Conservation (phyloP, 1,284 basidiomycete species). For the Heterobasidion annosum region DNA sequence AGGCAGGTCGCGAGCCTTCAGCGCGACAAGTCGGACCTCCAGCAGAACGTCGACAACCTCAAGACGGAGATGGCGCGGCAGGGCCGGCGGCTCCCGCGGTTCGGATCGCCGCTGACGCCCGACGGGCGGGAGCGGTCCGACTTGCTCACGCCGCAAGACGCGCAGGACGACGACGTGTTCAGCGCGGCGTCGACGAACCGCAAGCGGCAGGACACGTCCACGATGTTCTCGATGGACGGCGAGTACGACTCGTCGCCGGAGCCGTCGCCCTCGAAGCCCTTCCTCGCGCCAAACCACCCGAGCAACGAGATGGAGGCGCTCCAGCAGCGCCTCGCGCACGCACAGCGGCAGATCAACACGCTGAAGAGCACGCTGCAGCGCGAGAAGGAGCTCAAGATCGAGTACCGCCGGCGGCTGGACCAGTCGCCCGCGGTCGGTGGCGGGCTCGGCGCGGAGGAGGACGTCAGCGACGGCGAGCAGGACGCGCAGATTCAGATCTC, state of each 20-base stretch:
- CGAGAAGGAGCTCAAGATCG: conserved; percentile 73
- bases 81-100: conserved; percentile 48
- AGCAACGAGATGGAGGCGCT: conserved; percentile 73
- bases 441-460: conserved; percentile 26
- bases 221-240: conserved; percentile 47
- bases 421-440: conserved; percentile 23
- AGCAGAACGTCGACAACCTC: conserved; percentile 69
- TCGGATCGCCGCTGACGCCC: conserved; percentile 60
- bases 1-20: conserved; percentile 82
- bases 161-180: conserved; percentile 65
- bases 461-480: conserved; percentile 31
- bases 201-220: conserved; percentile 45
- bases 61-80: conserved; percentile 62
- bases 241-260: conserved; percentile 49
- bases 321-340: conserved; percentile 72
- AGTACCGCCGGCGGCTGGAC: conserved; percentile 39
- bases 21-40: conserved; percentile 88
- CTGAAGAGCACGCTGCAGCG: conserved; percentile 69
- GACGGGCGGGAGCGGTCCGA: conserved; percentile 38
- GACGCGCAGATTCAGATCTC: conserved; percentile 23
- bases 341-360: conserved; percentile 74
- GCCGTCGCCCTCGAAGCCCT: conserved; percentile 49
- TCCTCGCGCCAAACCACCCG: conserved; percentile 63
- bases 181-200: conserved; percentile 51
- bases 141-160: conserved; percentile 48